phyloP scores from a whole-genome alignment of 345 rosid genomes.

The Corchorus capsularis region DNA sequence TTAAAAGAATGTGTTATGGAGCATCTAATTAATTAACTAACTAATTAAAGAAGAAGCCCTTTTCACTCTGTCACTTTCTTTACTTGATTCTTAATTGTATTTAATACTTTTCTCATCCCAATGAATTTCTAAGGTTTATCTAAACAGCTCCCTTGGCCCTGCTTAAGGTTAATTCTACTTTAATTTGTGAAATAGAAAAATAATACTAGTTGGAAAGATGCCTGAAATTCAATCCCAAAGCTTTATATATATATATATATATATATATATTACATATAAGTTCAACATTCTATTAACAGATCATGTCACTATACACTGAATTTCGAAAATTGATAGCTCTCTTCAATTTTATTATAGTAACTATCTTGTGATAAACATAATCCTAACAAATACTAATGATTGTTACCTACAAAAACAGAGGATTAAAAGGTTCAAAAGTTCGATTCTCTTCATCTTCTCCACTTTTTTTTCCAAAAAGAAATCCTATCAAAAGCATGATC shows the following conservation, averaged over 20 bases:
- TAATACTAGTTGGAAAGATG: no score
- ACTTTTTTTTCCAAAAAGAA: not conserved
- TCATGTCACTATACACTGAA: no score
- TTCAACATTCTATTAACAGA: no score
- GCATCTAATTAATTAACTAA: not conserved
- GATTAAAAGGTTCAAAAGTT: not conserved
- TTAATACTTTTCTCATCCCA: not conserved
- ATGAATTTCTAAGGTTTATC: conserved; percentile 23
- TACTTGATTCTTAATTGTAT: not conserved
- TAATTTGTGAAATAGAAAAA: no score
- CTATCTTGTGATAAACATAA: not conserved
- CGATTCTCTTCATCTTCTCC: not conserved
- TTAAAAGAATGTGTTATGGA: not conserved
- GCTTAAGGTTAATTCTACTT: no score
- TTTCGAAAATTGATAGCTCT: not conserved
- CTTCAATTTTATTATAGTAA: not conserved
- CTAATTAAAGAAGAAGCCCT: not conserved
- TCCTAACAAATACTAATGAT: not conserved
- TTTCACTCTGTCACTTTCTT: not conserved
- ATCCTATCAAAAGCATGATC: not conserved
- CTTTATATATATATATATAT: no score
- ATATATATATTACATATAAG: no score
- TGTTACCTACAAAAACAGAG: not conserved
- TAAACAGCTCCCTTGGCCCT: not conserved
- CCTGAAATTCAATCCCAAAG: no score